phyloP scores from a whole-genome alignment of 148 eudicot genomes.

The Suaeda aralocaspica region DNA sequence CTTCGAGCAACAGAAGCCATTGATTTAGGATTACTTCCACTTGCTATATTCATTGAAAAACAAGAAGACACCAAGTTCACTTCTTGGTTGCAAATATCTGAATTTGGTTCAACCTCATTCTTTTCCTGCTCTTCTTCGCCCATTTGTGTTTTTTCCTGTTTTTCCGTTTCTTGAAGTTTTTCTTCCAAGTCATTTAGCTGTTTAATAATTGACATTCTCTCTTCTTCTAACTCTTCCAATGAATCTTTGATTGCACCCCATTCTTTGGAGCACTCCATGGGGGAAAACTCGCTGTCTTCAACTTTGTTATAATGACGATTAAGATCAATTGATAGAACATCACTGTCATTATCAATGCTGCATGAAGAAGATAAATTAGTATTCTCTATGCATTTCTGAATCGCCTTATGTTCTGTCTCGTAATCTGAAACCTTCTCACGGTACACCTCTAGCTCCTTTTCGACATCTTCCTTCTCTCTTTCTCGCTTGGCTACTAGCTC shows the following conservation, averaged over 20 bases:
- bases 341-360: constrained; percentile 76
- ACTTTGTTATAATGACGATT: constrained; percentile 26
- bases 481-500: constrained; percentile 80
- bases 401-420: constrained; percentile 53
- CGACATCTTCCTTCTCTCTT: constrained; percentile 68
- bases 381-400: constrained; percentile 37
- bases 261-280: constrained; percentile 28
- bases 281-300: constrained; percentile 20
- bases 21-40: constrained; percentile 20
- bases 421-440: constrained; percentile 57
- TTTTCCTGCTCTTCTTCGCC: constrained; percentile 23
- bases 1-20: constrained; percentile 27
- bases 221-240: constrained; percentile 60
- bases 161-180: constrained; percentile 58
- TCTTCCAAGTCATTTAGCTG: constrained; percentile 86
- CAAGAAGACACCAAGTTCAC: constrained; percentile 20
- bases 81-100: constrained; percentile 26
- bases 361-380: constrained; percentile 46
- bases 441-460: constrained; percentile 61
- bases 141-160: constrained; percentile 45
- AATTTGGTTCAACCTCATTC: constrained; percentile 16
- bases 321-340: constrained; percentile 63
- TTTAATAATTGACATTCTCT: constrained; percentile 68
- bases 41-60: background rate
- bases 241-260: constrained; percentile 43